phyloP scores from a whole-genome alignment of 2,329 filamentous ascomycete genomes.

The Penicillium rolfsii region DNA sequence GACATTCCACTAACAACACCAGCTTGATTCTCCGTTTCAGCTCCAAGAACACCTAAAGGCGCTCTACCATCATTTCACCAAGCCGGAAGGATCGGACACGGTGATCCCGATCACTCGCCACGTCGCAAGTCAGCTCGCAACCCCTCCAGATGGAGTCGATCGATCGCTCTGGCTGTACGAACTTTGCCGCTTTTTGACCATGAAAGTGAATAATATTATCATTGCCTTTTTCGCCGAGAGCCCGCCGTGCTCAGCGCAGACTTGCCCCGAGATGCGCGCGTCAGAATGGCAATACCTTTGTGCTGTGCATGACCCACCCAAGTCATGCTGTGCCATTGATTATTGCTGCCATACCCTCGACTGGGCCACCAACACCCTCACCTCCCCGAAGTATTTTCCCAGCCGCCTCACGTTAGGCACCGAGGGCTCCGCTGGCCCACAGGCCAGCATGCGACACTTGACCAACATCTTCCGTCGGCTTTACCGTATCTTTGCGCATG shows the following conservation, averaged over 20 bases:
- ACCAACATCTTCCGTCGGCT: constrained; percentile 93
- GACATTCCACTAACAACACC: constrained; percentile 21
- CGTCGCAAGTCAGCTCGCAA: constrained; percentile 74
- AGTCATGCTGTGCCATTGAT: constrained; percentile 96
- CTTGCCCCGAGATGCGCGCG: constrained; percentile 97
- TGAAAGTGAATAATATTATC: constrained; percentile 90
- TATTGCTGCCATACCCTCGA: constrained; percentile 99
- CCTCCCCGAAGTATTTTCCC: constrained; percentile 92
- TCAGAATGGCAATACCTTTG: constrained; percentile 99
- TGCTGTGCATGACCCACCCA: constrained; percentile 94
- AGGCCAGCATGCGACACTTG: constrained; percentile 65
- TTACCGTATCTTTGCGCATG: constrained; percentile 96
- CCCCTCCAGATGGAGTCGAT: constrained; percentile 79
- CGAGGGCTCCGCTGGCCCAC: constrained; percentile 46
- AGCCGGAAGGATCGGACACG: constrained; percentile 59
- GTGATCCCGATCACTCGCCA: constrained; percentile 74
- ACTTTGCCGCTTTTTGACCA: constrained; percentile 91
- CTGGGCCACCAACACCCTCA: constrained; percentile 94
- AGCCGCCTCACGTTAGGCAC: constrained; percentile 70
- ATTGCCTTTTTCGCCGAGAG: constrained; percentile 89
- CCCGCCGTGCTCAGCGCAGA: constrained; percentile 83
- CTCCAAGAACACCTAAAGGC: constrained; percentile 96
- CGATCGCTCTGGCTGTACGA: constrained; percentile 95
- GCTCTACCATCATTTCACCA: constrained; percentile 80
- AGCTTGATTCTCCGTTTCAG: constrained; percentile 97